Conservation (phyloP, 768 basidiomycete species). For the Infundibulicybe gibba region DNA sequence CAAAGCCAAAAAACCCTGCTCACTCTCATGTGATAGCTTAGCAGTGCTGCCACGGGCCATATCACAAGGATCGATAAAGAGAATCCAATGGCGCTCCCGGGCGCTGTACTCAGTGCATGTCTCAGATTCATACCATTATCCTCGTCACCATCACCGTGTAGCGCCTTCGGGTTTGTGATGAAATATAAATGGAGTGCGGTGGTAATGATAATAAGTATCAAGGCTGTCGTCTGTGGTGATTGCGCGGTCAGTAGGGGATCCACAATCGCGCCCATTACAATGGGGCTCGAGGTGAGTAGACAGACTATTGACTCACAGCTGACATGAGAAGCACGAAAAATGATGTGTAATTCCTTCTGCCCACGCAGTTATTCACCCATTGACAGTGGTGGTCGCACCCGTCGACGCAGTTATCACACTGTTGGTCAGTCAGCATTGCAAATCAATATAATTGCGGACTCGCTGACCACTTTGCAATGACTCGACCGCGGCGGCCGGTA, state of each 20-base stretch:
- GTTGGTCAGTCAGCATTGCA: slow-evolving; percentile 3
- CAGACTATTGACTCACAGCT: slow-evolving; percentile 47
- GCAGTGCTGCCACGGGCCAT: slow-evolving; percentile 78
- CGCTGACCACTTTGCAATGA: slow-evolving; percentile 92
- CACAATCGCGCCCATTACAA: not conserved
- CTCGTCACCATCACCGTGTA: too few relatives aligned
- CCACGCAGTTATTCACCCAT: slow-evolving; percentile 95
- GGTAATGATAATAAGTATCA: slow-evolving; percentile 76
- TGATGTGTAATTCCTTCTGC: slow-evolving; percentile 91
- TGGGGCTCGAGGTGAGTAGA: not conserved
- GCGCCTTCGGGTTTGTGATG: slow-evolving; percentile 44
- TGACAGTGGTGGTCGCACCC: slow-evolving; percentile 91
- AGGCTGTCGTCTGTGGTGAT: slow-evolving; percentile 55
- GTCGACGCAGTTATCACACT: slow-evolving; percentile 98
- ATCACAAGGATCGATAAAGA: slow-evolving; percentile 66
- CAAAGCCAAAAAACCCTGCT: slow-evolving; percentile 23
- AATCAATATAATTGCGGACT: slow-evolving; percentile 3
- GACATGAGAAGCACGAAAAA: slow-evolving; percentile 84
- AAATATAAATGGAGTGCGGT: slow-evolving; percentile 79
- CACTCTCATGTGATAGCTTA: slow-evolving; percentile 85
- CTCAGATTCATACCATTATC: slow-evolving; percentile 35
- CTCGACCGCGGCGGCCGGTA: slow-evolving; percentile 94
- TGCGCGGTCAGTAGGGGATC: too few relatives aligned
- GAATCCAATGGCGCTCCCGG: slow-evolving; percentile 83
- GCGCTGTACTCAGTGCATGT: slow-evolving; percentile 44